Evolutionary conservation across 1,284 basidiomycete genomes (phyloP).

Genomic region (Schizophyllum amplum): DNA sequence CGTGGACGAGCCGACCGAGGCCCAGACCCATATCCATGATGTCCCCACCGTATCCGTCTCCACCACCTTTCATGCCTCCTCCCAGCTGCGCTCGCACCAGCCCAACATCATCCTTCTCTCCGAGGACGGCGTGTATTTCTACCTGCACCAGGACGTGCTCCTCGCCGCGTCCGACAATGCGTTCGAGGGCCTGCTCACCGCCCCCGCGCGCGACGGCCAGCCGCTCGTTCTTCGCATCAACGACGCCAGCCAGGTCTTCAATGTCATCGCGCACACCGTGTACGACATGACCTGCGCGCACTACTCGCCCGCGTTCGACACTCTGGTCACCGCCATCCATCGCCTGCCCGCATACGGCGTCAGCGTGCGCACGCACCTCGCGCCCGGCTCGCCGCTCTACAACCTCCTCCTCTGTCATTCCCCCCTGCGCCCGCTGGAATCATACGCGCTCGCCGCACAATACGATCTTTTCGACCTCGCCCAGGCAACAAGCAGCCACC

Average conservation of each 20-base stretch:
- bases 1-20: slow-evolving; percentile 30
- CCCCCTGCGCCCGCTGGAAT: slow-evolving; percentile 28
- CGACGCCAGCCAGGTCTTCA: slow-evolving; percentile 45
- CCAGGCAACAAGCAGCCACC: slow-evolving; percentile 29
- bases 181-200: slow-evolving; percentile 41
- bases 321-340: background rate
- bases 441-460: slow-evolving; percentile 35
- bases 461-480: slow-evolving; percentile 31
- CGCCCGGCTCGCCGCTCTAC: slow-evolving; percentile 31
- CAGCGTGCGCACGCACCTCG: slow-evolving; percentile 16
- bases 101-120: slow-evolving; percentile 61
- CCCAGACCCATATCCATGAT: slow-evolving; percentile 23
- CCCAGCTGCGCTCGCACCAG: slow-evolving; percentile 42
- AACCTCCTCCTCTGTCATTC: slow-evolving; percentile 29
- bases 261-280: slow-evolving; percentile 52
- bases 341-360: background rate
- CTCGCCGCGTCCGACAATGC: slow-evolving; percentile 43
- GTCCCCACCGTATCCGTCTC: slow-evolving; percentile 54
- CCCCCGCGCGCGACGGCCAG: slow-evolving; percentile 27
- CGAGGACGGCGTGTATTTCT: slow-evolving; percentile 70
- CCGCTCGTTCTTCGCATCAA: slow-evolving; percentile 38
- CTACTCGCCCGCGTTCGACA: slow-evolving; percentile 37
- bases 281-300: slow-evolving; percentile 56
- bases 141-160: slow-evolving; percentile 46
- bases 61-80: slow-evolving; percentile 68